Percentiles rank a stretch among this genome's conserved stretches.
These are phyloP conservation scores for Volvox africanus DNA, from an alignment of 139 green algal species.

Conservation along the genomic window DNA sequence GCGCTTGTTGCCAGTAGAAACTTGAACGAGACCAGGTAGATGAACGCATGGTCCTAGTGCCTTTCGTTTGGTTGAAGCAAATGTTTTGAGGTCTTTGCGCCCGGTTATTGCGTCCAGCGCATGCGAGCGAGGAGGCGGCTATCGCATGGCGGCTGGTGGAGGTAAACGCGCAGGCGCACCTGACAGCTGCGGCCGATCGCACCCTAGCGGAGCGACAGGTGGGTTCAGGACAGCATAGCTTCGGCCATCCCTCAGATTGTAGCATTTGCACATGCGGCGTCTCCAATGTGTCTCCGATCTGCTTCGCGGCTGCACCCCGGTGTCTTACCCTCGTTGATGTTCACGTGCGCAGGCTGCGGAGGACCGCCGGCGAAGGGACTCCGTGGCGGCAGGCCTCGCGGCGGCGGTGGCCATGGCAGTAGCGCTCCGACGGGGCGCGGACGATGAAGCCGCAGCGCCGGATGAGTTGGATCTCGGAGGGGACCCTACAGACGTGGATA, in stretches of 20 bases:
- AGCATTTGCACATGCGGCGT: background rate
- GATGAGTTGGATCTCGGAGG: background rate
- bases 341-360: background rate
- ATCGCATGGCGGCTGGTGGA: conserved; percentile 15
- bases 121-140: background rate
- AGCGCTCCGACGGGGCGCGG: background rate
- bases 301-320: background rate
- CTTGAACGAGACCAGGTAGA: background rate
- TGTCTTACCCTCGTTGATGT: background rate
- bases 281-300: background rate
- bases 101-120: background rate
- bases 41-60: background rate
- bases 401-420: background rate
- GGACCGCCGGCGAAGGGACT: conserved; percentile 20
- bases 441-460: background rate
- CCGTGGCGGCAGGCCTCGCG: background rate
- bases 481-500: too few species aligned
- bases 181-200: background rate
- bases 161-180: background rate
- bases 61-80: background rate
- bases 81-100: background rate
- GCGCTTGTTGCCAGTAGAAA: background rate
- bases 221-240: background rate
- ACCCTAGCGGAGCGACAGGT: conserved; percentile 23
- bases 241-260: background rate